phyloP scores from a whole-genome alignment of 371 early-diverging fungal species.

The Smittium culicis region DNA sequence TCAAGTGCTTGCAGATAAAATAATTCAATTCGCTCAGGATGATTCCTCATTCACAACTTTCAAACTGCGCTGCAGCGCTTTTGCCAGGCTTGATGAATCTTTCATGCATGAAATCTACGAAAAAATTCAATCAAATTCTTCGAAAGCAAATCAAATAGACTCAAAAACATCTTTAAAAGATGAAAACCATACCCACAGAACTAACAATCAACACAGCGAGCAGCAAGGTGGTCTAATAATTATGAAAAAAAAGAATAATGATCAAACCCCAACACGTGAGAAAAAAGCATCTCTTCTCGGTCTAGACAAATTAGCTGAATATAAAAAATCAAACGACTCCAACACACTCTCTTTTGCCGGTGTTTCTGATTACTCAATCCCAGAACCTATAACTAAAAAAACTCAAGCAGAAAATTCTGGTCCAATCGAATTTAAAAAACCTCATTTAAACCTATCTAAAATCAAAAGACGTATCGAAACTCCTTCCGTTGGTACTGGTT shows the following conservation, averaged over 20 bases:
- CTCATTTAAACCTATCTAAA: not conserved
- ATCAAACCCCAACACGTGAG: not conserved
- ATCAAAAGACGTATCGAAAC: not conserved
- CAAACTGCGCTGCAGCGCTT: not conserved
- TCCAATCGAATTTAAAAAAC: constrained; percentile 5
- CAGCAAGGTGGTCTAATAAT: constrained; percentile 25
- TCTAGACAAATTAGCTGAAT: not conserved
- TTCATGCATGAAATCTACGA: not conserved
- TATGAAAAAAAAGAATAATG: not conserved
- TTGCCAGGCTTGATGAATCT: not conserved
- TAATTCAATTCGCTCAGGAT: not conserved
- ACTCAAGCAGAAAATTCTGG: no score
- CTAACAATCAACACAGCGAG: no score
- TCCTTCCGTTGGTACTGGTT: not conserved
- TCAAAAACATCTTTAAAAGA: no score
- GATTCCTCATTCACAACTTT: not conserved
- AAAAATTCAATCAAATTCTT: not conserved
- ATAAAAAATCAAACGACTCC: not conserved
- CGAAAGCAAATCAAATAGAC: no score
- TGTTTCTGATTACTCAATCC: not conserved
- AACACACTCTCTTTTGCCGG: not conserved
- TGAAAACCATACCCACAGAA: no score
- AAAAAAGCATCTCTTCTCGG: not conserved
- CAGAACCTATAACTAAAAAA: not conserved
- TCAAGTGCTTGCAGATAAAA: not conserved